Conservation (phyloP, 2,329 filamentous ascomycete genomes). For the Fusarium sp. region DNA sequence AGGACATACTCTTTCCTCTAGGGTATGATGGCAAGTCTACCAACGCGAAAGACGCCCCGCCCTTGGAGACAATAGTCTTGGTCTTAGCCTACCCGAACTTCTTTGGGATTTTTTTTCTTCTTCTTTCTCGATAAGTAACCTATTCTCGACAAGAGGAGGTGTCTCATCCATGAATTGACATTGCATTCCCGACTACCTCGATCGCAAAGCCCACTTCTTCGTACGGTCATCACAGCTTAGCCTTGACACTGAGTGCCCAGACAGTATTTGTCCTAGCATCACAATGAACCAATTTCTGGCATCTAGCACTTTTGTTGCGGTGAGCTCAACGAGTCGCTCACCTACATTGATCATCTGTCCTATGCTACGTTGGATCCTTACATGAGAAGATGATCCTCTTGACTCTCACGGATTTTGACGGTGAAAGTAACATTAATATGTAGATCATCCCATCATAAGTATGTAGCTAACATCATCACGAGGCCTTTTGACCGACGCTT, state of each 20-base stretch:
- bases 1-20: not conserved
- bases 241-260: not conserved
- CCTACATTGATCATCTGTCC: not conserved
- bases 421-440: not conserved
- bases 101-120: not conserved
- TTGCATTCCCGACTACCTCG: not conserved
- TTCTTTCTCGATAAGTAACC: not conserved
- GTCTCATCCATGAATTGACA: not conserved
- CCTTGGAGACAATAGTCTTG: not conserved
- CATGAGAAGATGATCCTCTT: not conserved
- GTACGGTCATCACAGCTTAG: not conserved
- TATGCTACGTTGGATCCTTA: not conserved
- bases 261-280: no score
- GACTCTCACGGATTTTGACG: not conserved
- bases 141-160: not conserved
- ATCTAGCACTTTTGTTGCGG: not conserved
- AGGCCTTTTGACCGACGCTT: not conserved
- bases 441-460: not conserved
- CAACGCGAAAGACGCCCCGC: not conserved
- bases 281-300: not conserved
- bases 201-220: not conserved
- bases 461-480: not conserved
- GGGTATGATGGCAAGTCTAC: not conserved
- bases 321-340: not conserved
- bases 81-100: not conserved